Conservation (phyloP, 2,329 filamentous ascomycete genomes). For the Beauveria varroae region DNA sequence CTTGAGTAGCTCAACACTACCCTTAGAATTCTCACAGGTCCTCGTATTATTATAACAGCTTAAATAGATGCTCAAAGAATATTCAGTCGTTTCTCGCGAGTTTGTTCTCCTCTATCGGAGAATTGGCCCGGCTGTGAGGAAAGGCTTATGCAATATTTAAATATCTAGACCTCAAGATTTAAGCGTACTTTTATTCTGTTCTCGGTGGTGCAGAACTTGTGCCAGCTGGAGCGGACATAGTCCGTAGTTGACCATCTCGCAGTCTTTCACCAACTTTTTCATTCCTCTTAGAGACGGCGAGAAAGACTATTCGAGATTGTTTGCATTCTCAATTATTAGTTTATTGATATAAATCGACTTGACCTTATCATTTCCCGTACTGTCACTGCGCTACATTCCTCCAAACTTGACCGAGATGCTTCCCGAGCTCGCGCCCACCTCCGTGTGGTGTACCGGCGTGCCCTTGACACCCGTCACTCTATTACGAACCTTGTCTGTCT, state of each 20-base stretch:
- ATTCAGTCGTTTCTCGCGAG: slow-evolving; percentile 12
- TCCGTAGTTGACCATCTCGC: too few relatives aligned
- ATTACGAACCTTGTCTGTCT: not conserved
- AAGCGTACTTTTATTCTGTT: too few relatives aligned
- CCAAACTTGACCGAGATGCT: not conserved
- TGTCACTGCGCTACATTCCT: not conserved
- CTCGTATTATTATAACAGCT: slow-evolving; percentile 10
- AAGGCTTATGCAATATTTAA: too few relatives aligned
- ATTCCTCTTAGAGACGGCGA: too few relatives aligned
- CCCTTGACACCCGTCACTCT: not conserved
- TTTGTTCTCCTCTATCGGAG: slow-evolving; percentile 3
- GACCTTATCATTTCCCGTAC: not conserved
- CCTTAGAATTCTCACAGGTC: too few relatives aligned
- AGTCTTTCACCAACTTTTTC: too few relatives aligned
- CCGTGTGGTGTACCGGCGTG: not conserved
- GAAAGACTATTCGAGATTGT: too few relatives aligned
- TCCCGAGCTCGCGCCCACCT: not conserved
- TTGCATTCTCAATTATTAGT: not conserved
- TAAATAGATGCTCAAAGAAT: slow-evolving; percentile 8
- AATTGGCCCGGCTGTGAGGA: too few relatives aligned
- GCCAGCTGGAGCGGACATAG: too few relatives aligned
- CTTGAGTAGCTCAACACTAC: not conserved
- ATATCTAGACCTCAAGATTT: too few relatives aligned
- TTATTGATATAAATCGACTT: not conserved
- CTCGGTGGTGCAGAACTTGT: too few relatives aligned